phyloP scores from a whole-genome alignment of 2,329 filamentous ascomycete species.

The Orbilia javanica region DNA sequence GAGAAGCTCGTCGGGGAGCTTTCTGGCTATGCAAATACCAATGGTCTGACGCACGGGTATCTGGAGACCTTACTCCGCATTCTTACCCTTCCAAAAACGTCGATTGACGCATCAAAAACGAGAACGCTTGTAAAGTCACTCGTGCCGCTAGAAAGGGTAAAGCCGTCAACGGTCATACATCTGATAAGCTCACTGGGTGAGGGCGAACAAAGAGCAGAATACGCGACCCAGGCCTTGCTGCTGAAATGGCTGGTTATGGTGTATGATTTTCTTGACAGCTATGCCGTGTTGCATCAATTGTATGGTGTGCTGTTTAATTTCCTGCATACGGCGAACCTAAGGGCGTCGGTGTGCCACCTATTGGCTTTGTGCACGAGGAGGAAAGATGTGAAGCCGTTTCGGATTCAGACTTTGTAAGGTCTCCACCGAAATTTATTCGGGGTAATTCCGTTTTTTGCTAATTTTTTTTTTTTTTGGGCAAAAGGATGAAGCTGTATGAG shows the following conservation, averaged over 20 bases:
- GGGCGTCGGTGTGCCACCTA: constrained; percentile 78
- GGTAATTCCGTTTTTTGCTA: not conserved
- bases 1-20: constrained; percentile 60
- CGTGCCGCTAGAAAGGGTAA: constrained; percentile 78
- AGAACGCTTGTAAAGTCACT: constrained; percentile 78
- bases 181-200: constrained; percentile 81
- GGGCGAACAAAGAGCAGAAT: constrained; percentile 79
- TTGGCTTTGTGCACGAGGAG: constrained; percentile 82
- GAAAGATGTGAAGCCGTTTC: constrained; percentile 84
- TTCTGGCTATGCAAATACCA: constrained; percentile 60
- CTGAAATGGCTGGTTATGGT: constrained; percentile 83
- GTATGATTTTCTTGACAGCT: constrained; percentile 77
- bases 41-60: constrained; percentile 73
- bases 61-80: constrained; percentile 76
- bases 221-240: constrained; percentile 77
- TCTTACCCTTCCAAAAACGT: constrained; percentile 72
- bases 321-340: constrained; percentile 81
- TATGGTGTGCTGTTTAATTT: constrained; percentile 85
- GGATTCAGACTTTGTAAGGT: constrained; percentile 80
- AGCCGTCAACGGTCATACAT: constrained; percentile 73
- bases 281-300: constrained; percentile 74
- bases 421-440: not conserved
- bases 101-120: constrained; percentile 81
- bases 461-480: constrained; percentile 59
- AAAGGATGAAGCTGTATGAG: constrained; percentile 67